Conservation (phyloP, 192 early-diverging fungal species). For the Backusella tuberculispora region DNA sequence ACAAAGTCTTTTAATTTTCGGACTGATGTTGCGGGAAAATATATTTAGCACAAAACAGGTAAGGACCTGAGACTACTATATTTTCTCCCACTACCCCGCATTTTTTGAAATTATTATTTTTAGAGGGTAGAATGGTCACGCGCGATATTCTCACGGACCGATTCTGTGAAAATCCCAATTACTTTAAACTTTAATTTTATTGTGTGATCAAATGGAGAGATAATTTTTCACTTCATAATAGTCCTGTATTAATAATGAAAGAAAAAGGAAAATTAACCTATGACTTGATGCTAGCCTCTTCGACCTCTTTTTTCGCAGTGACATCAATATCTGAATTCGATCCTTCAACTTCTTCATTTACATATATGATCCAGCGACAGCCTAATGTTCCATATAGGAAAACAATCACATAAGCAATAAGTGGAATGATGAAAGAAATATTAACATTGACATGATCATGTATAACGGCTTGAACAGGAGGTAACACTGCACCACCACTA, state of each 20-base stretch:
- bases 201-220: background rate
- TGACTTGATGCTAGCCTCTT: background rate
- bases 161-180: constrained; percentile 5
- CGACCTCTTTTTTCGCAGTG: background rate
- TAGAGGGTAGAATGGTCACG: constrained; percentile 3
- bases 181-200: constrained; percentile 4
- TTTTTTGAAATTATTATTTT: background rate
- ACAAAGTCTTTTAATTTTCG: background rate
- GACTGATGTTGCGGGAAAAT: constrained; percentile 9
- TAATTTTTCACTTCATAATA: background rate
- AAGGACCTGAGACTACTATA: background rate
- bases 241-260: background rate
- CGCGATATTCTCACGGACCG: background rate
- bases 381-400: constrained; percentile 32
- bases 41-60: background rate
- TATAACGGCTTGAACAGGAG: constrained; percentile 37
- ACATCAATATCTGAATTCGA: background rate
- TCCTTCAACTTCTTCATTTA: constrained; percentile 13
- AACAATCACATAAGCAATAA: constrained; percentile 27
- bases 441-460: constrained; percentile 23
- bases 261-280: background rate
- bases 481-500: constrained; percentile 33
- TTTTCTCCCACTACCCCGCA: constrained; percentile 4
- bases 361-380: constrained; percentile 22
- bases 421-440: constrained; percentile 26